Evolutionary conservation across 495 filamentous ascomycete species (phyloP), one percentile per base, ranked within the genome.

Genomic region (Saxophila tyrrhenica): DNA sequence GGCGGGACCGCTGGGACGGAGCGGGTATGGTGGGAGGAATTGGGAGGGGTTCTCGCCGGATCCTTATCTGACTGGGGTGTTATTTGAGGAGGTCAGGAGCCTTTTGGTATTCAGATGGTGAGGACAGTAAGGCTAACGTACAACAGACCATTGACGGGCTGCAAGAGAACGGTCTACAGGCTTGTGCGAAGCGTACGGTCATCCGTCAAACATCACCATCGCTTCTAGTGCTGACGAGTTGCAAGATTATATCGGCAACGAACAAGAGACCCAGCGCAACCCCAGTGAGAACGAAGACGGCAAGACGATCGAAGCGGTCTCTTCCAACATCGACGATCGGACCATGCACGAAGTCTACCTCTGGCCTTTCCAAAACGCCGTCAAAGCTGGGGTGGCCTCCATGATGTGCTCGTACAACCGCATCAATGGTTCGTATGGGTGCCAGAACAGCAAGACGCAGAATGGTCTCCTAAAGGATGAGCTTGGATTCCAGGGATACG

Each of bases 101-200:
- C 21, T n/a, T 39, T n/a, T 39, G 35, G 9, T 39, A 39, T 39
- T 39, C 35, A n/a, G n/a, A n/a, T 50, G 75, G 69, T 3, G 68
- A 77, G 41, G 41, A 8, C 5, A 11, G 44, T 44, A 44, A 44
- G 41, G 16, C 41, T 24, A 20, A 22, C 23, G 16, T 3, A 23
- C n/a, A 3, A 23, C 20, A 47, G 51, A 78, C 78, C 0, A 73
- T 82, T 48, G 57, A 67, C 23, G 80, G 79, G 0, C 72, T 79
- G 50, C 79, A 83, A 62, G 68, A 69, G 51, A 67, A 72, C 0
- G 80, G 79, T 15, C 74, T 83, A 1, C 74, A 81, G 35, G 76
- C 80, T 5, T 75, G 71, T 55, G 76, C 76, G 8, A 84, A 83
- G 65, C 80, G 81, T 62, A 79, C 72, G 54, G 71, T 78, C 32